Percentiles rank a stretch among this genome's conserved stretches.
Evolutionary conservation across 2,329 filamentous ascomycete species (phyloP).

Genomic region (Xylaria sp.): DNA sequence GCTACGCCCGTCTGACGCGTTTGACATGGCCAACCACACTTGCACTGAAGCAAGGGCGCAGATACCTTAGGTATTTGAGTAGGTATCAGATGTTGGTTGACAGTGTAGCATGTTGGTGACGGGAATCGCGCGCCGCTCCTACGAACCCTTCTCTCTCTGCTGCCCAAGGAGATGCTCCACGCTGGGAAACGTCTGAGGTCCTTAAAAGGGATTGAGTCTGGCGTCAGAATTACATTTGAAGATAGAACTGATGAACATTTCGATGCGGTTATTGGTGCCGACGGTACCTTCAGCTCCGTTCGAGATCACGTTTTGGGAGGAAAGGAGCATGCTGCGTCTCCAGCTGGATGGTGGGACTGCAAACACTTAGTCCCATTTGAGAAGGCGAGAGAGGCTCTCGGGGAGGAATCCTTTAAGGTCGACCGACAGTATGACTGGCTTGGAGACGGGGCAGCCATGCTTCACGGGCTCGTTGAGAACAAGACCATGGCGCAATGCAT

Average conservation of each 20-base stretch:
- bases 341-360: background rate
- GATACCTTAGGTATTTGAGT: background rate
- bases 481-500: background rate
- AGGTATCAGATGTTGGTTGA: background rate
- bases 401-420: constrained; percentile 24
- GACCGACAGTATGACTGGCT: constrained; percentile 25
- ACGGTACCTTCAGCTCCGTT: background rate
- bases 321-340: background rate
- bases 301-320: background rate
- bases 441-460: constrained; percentile 19
- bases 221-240: background rate
- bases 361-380: constrained; percentile 7
- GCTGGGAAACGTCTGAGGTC: background rate
- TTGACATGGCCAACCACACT: background rate
- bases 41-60: background rate
- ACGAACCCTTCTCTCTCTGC: background rate
- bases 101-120: background rate
- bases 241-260: background rate
- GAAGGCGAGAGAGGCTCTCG: constrained; percentile 14
- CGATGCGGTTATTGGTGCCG: constrained; percentile 7
- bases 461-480: background rate
- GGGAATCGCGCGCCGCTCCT: background rate
- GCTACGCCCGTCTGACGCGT: background rate
- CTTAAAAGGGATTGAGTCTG: background rate
- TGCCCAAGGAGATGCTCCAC: background rate